Evolutionary conservation across 306 rosid species (phyloP), one percentile per base, ranked within the genome.

Genomic region (Cotoneaster glaucophyllus): DNA sequence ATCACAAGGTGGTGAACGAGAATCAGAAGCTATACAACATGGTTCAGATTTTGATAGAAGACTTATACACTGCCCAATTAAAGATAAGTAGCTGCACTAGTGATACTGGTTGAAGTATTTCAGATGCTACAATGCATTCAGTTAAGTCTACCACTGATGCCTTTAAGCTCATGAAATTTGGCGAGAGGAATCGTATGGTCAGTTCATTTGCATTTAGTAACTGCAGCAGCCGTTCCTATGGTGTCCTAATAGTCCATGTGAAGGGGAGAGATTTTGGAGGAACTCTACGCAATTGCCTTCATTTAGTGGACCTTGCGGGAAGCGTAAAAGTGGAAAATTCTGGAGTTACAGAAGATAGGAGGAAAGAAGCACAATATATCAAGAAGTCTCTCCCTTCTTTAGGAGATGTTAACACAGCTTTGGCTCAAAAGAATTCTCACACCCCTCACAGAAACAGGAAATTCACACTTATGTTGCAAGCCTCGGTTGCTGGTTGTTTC

Each of bases 271-370:
- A 95, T 21, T 81, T 92, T 1, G 93, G 96, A 52, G 87, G 79
- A 82, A 62, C 80, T 63, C 82, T 89, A 65, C 88, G 84, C 41
- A 92, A 96, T 74, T 89, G 97, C 74, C 87, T 92, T 76, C 97
- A 95, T 82, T 83, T 95, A 82, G 91, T 95, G 71, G 98, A 95
- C 86, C 93, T 92, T n/a, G 96, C 98, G 4, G 98, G 98, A 83
- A 95, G 98, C 28, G 97, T 92, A 80, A 81, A 96, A 70, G 97
- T 95, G 17, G 93, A 95, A 86, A 90, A 88, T 81, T 95, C 97
- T n/a, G n/a, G n/a, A n/a, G n/a, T n/a, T n/a, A n/a, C n/a, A n/a
- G n/a, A n/a, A n/a, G n/a, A n/a, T n/a, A n/a, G n/a, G n/a, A n/a
- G n/a, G n/a, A n/a, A n/a, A n/a, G n/a, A n/a, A n/a, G n/a, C n/a